phyloP scores from a whole-genome alignment of 495 filamentous ascomycete species.

The Talaromyces borbonicus region DNA sequence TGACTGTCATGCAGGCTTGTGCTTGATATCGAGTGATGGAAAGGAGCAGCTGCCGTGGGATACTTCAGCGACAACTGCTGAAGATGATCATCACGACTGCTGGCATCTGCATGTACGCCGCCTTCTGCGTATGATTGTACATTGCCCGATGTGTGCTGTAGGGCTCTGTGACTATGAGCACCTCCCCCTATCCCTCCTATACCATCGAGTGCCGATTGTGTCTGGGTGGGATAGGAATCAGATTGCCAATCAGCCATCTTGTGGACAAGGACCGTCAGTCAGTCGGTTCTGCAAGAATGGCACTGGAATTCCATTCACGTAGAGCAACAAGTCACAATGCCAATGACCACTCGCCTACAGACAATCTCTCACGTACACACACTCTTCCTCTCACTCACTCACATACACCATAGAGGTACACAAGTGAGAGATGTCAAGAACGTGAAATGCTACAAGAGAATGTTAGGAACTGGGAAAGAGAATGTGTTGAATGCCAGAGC shows the following conservation, averaged over 20 bases:
- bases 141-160: slow-evolving; percentile 42
- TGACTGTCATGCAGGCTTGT: slow-evolving; percentile 23
- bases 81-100: slow-evolving; percentile 28
- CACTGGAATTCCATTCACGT: slow-evolving; percentile 13
- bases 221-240: slow-evolving; percentile 34
- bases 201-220: slow-evolving; percentile 30
- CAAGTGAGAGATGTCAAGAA: slow-evolving; percentile 18
- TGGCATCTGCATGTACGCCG: slow-evolving; percentile 22
- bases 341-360: too few species aligned
- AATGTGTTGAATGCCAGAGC: slow-evolving; percentile 40
- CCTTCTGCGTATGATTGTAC: slow-evolving; percentile 36
- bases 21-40: slow-evolving; percentile 21
- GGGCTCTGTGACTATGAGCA: slow-evolving; percentile 32
- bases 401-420: neutral
- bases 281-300: slow-evolving; percentile 23
- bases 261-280: slow-evolving; percentile 32
- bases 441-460: slow-evolving; percentile 35
- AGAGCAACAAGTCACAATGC: slow-evolving; percentile 7
- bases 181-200: slow-evolving; percentile 20
- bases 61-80: slow-evolving; percentile 35
- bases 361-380: too few species aligned
- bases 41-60: slow-evolving; percentile 20
- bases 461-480: slow-evolving; percentile 44
- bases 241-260: slow-evolving; percentile 42
- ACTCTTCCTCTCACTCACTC: neutral